Evolutionary conservation across 2,329 filamentous ascomycete species (phyloP).

Genomic region (Aureobasidium pullulans): DNA sequence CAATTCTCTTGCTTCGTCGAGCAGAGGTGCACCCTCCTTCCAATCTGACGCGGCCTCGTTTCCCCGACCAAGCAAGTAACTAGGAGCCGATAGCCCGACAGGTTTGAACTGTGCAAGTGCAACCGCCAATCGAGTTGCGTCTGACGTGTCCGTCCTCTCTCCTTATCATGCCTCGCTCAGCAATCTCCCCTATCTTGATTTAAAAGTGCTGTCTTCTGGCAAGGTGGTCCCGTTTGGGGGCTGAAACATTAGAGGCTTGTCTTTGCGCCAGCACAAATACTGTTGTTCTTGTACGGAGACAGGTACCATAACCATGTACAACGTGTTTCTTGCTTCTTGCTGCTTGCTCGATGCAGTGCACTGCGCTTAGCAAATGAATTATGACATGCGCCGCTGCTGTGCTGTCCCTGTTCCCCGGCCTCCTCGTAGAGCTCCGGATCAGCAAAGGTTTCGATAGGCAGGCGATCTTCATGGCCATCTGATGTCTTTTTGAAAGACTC

Average conservation of each 20-base stretch:
- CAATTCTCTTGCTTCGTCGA: not conserved
- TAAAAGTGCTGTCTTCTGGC: not conserved
- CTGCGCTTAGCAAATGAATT: not conserved
- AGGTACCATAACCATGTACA: not conserved
- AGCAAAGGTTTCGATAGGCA: not conserved
- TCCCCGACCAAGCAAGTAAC: not conserved
- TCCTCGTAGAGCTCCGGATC: not conserved
- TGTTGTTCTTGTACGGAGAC: not conserved
- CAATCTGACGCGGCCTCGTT: not conserved
- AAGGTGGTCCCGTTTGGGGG: not conserved
- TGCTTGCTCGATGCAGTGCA: not conserved
- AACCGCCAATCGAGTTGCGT: not conserved
- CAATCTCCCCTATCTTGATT: slow-evolving; percentile 10
- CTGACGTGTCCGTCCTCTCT: not conserved
- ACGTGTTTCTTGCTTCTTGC: too few species aligned
- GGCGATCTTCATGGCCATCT: not conserved
- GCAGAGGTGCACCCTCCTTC: not conserved
- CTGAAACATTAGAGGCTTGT: not conserved
- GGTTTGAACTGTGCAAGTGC: not conserved
- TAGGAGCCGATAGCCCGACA: not conserved
- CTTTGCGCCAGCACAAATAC: not conserved
- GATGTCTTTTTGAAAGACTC: not conserved
- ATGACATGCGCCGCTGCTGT: not conserved
- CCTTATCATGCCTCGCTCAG: not conserved
- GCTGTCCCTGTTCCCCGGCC: not conserved